Evolutionary conservation across 768 basidiomycete species (phyloP).

Genomic region (Daedaleopsis nitida): DNA sequence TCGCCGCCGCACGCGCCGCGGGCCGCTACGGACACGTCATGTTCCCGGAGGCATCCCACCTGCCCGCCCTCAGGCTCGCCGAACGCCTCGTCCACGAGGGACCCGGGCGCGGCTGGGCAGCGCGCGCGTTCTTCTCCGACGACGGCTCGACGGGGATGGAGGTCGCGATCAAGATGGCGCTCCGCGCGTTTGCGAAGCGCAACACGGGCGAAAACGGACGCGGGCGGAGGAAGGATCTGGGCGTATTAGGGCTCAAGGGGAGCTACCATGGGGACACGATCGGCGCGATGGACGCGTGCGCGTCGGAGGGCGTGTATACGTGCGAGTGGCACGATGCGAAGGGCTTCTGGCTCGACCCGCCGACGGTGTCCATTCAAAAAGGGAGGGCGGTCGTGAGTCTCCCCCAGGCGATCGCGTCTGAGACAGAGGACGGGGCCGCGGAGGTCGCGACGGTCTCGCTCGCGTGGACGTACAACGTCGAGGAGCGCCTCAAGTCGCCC

Average conservation of each 20-base stretch:
- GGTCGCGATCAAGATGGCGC: conserved; percentile 96
- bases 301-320: conserved; percentile 81
- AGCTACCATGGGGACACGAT: conserved; percentile 99
- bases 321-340: conserved; percentile 96
- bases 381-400: conserved; percentile 57
- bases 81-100: conserved; percentile 74
- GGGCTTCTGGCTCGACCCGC: conserved; percentile 93
- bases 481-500: conserved; percentile 54
- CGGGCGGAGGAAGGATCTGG: conserved; percentile 45
- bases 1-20: conserved; percentile 87
- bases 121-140: conserved; percentile 89
- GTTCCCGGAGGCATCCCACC: conserved; percentile 87
- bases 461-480: conserved; percentile 69
- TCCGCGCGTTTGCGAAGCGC: conserved; percentile 62
- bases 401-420: conserved; percentile 48
- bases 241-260: conserved; percentile 84
- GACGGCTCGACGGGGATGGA: conserved; percentile 97
- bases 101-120: conserved; percentile 90
- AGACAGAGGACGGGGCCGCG: conserved; percentile 20
- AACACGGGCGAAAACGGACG: conserved; percentile 37
- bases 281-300: conserved; percentile 94
- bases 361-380: conserved; percentile 68
- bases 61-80: conserved; percentile 81
- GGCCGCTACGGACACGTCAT: conserved; percentile 98
- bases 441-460: conserved; percentile 47